Percentiles rank a stretch among this genome's conserved stretches.
Evolutionary conservation across 2,329 filamentous ascomycete genomes (phyloP).

Genomic region (Ciborinia camelliae): DNA sequence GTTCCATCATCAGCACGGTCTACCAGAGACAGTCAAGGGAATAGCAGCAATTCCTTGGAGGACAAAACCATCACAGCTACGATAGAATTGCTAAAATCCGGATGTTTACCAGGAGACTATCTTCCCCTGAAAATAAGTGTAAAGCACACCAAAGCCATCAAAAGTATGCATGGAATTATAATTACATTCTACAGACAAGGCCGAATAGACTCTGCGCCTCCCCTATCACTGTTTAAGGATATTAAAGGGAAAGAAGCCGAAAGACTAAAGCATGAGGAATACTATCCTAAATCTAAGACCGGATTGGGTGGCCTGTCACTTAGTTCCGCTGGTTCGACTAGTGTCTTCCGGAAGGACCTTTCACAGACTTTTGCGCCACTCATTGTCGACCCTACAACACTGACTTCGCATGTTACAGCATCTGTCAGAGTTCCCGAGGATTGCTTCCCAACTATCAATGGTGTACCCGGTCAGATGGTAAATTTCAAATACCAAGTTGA

Average conservation of each 20-base stretch:
- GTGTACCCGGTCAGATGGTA: constrained; percentile 89
- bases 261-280: constrained; percentile 67
- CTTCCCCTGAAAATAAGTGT: constrained; percentile 77
- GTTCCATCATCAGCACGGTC: constrained; percentile 39
- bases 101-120: constrained; percentile 80
- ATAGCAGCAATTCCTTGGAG: constrained; percentile 50
- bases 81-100: constrained; percentile 76
- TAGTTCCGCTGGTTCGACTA: constrained; percentile 80
- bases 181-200: constrained; percentile 89
- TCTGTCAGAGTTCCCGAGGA: constrained; percentile 85
- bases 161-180: constrained; percentile 89
- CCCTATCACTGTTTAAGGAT: constrained; percentile 47
- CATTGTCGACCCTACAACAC: constrained; percentile 76
- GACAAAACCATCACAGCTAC: constrained; percentile 83
- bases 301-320: constrained; percentile 83
- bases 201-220: constrained; percentile 74
- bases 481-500: constrained; percentile 93
- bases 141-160: constrained; percentile 83
- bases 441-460: constrained; percentile 84
- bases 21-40: constrained; percentile 47
- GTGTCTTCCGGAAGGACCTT: constrained; percentile 93
- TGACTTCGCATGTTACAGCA: constrained; percentile 77
- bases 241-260: constrained; percentile 60
- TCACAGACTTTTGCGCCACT: constrained; percentile 85
- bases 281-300: constrained; percentile 82